Base-by-base conservation (phyloP, 2,329 filamentous ascomycete genomes). In the Emergomyces orientalis region DNA sequence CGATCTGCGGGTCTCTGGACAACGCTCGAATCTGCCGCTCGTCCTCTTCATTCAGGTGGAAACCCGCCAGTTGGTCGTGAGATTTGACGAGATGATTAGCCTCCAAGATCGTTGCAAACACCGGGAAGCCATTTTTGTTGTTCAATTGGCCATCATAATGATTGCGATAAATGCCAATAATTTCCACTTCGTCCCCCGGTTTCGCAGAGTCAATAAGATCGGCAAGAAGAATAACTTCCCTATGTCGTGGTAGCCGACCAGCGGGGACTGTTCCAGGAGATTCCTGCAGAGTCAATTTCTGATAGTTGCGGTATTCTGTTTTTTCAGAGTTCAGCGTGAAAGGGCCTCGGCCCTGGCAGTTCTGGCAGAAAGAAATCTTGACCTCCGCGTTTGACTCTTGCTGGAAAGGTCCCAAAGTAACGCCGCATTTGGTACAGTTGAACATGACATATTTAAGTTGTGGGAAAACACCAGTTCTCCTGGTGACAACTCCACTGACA, bases 371-470 rank as follows among this genome's bases (percentile, higher is more conserved):
- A 0, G 89, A 90, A 69, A 99, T 90, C 78, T 93, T 96, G 72
- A 99, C 92, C 76, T 99, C 94, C 52, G 92, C 87, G 65, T 94
- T 96, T 51, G 93, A 94, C 78, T 99, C 94, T 72, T 99, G 94
- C 73, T 96, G 93, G 80, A 97, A 99, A 22, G 94, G 94, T 1
- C 94, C 94, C 2, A 99, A 84, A 0, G 91, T 96, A 55, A 90
- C 84, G 65, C 90, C 90, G 71, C 94, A 99, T 78, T 97, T 99
- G 63, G 82, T 86, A 78, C 94, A 99, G 78, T 97, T 90, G 72
- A 99, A 97, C 78, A 97, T 96, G 78, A 99, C 90, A 75, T 97
- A 97, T 76, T 97, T 97, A 65, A 99, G 81, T 78, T 99, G 94
- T 2, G 94, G 94, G 75, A 99, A 99, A 57, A 99, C 95, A 62